phyloP scores from a whole-genome alignment of 2,329 filamentous ascomycete species.

The Fusarium sp. region DNA sequence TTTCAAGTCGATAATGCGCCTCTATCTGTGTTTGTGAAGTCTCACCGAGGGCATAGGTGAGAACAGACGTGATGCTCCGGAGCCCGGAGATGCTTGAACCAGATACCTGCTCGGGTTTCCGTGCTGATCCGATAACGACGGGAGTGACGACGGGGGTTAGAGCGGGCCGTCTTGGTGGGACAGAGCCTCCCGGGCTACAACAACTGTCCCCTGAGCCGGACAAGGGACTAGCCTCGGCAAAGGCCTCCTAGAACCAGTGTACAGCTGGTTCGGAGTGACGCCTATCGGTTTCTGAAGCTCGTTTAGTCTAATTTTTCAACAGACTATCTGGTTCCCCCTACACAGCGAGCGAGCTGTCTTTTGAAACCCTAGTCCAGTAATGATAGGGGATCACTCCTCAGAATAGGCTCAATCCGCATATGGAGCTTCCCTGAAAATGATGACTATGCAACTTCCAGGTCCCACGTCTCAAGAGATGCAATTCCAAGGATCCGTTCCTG shows the following conservation, averaged over 20 bases:
- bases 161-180: constrained; percentile 27
- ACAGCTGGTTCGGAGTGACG: not conserved
- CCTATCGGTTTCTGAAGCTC: not conserved
- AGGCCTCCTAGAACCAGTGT: not conserved
- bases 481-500: constrained; percentile 4
- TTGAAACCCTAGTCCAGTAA: not conserved
- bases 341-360: not conserved
- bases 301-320: constrained; percentile 1
- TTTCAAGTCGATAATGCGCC: constrained; percentile 33
- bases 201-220: not conserved
- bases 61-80: constrained; percentile 34
- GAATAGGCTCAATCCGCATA: not conserved
- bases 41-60: constrained; percentile 22
- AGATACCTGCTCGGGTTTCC: constrained; percentile 13
- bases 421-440: not conserved
- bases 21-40: constrained; percentile 25
- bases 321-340: not conserved
- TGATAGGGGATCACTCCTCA: not conserved
- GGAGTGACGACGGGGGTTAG: constrained; percentile 25
- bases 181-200: constrained; percentile 23
- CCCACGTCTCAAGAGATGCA: constrained; percentile 26
- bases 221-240: not conserved
- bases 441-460: constrained; percentile 18
- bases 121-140: constrained; percentile 42
- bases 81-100: constrained; percentile 41